Evolutionary conservation across 2,329 filamentous ascomycete species (phyloP).

Genomic region (Colletotrichum siamense): DNA sequence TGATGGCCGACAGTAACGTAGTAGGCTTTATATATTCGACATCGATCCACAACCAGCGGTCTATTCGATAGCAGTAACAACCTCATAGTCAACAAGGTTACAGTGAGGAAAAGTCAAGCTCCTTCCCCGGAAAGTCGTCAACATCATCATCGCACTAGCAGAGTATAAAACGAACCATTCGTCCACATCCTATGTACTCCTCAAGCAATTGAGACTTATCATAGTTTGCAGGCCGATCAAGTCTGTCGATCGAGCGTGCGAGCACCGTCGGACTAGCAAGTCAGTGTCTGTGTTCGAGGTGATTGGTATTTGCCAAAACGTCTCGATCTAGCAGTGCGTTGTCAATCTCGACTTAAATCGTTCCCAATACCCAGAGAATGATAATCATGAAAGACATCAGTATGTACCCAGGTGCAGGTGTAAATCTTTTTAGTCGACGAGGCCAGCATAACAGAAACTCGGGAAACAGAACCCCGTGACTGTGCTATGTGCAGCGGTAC

Average conservation of each 20-base stretch:
- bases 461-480: no score
- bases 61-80: not conserved
- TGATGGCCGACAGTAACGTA: rapidly evolving
- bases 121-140: rapidly evolving
- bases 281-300: not conserved
- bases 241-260: no score
- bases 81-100: not conserved
- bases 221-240: no score
- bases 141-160: not conserved
- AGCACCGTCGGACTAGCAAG: not conserved
- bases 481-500: no score
- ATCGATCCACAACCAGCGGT: not conserved
- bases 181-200: not conserved
- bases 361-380: not conserved
- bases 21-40: not conserved
- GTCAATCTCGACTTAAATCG: not conserved
- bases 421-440: no score
- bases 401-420: not conserved
- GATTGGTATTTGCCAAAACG: rapidly evolving
- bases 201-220: not conserved
- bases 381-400: not conserved
- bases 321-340: not conserved
- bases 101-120: no score
- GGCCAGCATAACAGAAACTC: no score
- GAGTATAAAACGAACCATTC: not conserved